These are phyloP conservation scores for Escallonia rubra DNA, from an alignment of 129 eudicot genomes.

Conservation along the genomic window DNA sequence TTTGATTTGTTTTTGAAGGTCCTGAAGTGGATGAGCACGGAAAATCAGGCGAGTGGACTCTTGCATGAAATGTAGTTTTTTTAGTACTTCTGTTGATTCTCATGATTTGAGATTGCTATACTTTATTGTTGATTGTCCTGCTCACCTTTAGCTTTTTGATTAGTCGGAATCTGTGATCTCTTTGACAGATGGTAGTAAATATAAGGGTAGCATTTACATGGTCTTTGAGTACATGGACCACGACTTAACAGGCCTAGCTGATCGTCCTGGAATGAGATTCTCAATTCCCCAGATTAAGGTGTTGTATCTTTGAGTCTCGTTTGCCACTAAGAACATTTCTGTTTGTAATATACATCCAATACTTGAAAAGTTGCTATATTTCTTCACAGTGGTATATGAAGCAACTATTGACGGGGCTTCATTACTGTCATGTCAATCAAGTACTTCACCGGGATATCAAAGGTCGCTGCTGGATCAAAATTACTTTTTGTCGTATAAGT, in stretches of 20 bases:
- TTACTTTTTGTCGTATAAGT: background rate
- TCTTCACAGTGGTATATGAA: conserved; percentile 84
- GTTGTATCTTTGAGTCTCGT: background rate
- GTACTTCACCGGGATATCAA: conserved; percentile 95
- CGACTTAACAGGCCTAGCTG: conserved; percentile 92
- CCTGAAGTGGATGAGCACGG: conserved; percentile 72
- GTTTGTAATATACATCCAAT: background rate
- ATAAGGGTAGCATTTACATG: conserved; percentile 89
- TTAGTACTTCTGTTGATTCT: conserved; percentile 1
- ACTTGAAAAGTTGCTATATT: conserved; percentile 19
- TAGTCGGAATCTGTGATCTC: conserved; percentile 1
- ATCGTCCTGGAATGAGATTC: conserved; percentile 94
- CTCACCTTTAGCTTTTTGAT: conserved; percentile 5
- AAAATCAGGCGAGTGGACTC: conserved; percentile 44
- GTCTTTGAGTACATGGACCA: conserved; percentile 99
- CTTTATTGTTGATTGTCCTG: conserved; percentile 1
- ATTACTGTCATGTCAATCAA: conserved; percentile 87
- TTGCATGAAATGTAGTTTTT: conserved; percentile 10
- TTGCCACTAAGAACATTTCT: too few species aligned
- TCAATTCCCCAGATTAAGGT: conserved; percentile 91
- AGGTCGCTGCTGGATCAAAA: conserved; percentile 33
- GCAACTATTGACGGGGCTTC: conserved; percentile 92
- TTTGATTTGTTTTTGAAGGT: conserved; percentile 31
- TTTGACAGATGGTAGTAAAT: conserved; percentile 53
- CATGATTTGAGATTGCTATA: conserved; percentile 1